These are phyloP conservation scores for Nidula microcarpa DNA, from an alignment of 768 basidiomycete species.

Conservation along the genomic window DNA sequence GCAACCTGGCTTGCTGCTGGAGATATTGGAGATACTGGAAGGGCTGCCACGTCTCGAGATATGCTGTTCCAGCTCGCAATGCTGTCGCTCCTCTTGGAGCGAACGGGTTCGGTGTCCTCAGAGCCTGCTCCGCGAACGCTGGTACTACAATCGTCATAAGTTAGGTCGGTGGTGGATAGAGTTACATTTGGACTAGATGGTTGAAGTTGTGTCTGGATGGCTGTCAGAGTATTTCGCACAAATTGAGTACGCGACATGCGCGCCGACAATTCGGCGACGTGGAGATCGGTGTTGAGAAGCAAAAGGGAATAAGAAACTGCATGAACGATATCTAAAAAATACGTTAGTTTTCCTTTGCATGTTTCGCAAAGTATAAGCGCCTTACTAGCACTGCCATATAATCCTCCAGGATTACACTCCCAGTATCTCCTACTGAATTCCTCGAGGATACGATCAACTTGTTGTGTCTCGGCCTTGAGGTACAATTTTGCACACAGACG, in stretches of 20 bases:
- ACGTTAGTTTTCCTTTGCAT: background rate
- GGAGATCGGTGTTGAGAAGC: slow-evolving; percentile 94
- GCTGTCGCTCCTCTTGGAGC: slow-evolving; percentile 77
- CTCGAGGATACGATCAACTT: slow-evolving; percentile 94
- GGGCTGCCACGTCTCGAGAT: slow-evolving; percentile 53
- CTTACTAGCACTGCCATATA: slow-evolving; percentile 87
- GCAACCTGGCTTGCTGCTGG: slow-evolving; percentile 19
- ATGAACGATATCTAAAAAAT: slow-evolving; percentile 81
- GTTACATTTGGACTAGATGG: slow-evolving; percentile 38
- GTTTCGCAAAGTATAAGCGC: slow-evolving; percentile 9
- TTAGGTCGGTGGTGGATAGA: slow-evolving; percentile 58
- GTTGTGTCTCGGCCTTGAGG: slow-evolving; percentile 95
- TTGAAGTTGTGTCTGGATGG: slow-evolving; percentile 77
- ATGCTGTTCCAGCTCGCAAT: slow-evolving; percentile 84
- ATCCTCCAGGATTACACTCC: slow-evolving; percentile 78
- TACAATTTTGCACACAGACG: slow-evolving; percentile 88
- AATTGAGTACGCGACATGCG: slow-evolving; percentile 94
- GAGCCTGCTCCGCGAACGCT: slow-evolving; percentile 56
- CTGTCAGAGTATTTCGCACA: slow-evolving; percentile 84
- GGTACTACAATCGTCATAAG: slow-evolving; percentile 59
- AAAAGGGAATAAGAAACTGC: slow-evolving; percentile 91
- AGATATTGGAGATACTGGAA: slow-evolving; percentile 34
- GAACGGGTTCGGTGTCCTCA: slow-evolving; percentile 55
- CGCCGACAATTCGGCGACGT: slow-evolving; percentile 84
- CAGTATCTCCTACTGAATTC: slow-evolving; percentile 89